These are phyloP conservation scores for Fusarium clavum DNA, from an alignment of 2,329 filamentous ascomycete genomes.

Conservation along the genomic window DNA sequence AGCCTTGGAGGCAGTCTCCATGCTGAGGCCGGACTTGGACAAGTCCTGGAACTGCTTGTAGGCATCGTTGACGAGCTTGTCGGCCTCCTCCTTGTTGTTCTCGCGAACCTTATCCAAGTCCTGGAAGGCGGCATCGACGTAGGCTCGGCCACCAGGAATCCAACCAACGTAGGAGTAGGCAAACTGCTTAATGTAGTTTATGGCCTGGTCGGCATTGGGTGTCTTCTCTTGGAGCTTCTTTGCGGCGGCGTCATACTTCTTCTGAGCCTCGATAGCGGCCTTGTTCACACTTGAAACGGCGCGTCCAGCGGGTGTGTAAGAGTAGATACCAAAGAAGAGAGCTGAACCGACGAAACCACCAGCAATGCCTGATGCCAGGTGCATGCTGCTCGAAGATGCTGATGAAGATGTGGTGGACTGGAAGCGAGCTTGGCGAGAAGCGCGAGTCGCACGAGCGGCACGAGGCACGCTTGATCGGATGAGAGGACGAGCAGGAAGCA, in stretches of 20 bases:
- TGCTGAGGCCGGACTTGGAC: constrained; percentile 68
- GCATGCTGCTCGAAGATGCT: constrained; percentile 44
- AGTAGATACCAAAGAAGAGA: constrained; percentile 58
- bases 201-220: constrained; percentile 74
- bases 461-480: constrained; percentile 46
- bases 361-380: constrained; percentile 56
- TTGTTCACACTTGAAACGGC: constrained; percentile 58
- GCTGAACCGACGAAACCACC: constrained; percentile 59
- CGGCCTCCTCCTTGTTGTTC: constrained; percentile 77
- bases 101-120: constrained; percentile 75
- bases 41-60: constrained; percentile 75
- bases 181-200: constrained; percentile 73
- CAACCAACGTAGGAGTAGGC: constrained; percentile 76
- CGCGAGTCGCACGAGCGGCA: constrained; percentile 44
- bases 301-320: constrained; percentile 58
- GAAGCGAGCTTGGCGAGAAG: constrained; percentile 51
- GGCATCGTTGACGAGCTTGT: constrained; percentile 73
- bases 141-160: constrained; percentile 76
- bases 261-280: constrained; percentile 65
- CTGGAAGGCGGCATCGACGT: constrained; percentile 76
- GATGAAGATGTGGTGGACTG: constrained; percentile 53
- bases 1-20: constrained; percentile 70
- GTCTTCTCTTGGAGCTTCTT: constrained; percentile 71
- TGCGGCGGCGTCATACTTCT: constrained; percentile 69
- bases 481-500: constrained; percentile 50